Evolutionary conservation across 257 asterid genomes (phyloP).

Genomic region (Solanum rostratum): DNA sequence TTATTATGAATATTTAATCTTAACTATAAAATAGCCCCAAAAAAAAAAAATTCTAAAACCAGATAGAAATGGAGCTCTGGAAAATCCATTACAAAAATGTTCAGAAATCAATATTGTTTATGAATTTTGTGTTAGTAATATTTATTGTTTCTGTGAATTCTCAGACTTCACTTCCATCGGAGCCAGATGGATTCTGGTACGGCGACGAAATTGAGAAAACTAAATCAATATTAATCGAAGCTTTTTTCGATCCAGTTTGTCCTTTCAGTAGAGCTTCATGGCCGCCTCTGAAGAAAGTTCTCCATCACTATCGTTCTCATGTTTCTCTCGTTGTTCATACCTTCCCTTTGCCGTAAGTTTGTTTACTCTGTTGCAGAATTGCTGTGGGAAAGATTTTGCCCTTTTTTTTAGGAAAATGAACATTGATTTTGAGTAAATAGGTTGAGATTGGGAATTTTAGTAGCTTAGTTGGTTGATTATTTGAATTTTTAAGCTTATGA

Average conservation of each 20-base stretch:
- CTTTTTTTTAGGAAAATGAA: no score
- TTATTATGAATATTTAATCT: no score
- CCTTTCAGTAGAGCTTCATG: conserved; percentile 84
- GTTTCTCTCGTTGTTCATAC: conserved; percentile 45
- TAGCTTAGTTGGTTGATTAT: no score
- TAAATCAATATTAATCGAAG: conserved; percentile 49
- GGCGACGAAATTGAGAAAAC: conserved; percentile 1
- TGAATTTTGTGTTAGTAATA: neutral
- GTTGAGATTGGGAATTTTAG: no score
- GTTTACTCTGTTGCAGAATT: neutral
- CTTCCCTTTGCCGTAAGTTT: conserved; percentile 65
- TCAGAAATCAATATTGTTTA: neutral
- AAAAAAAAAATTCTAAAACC: neutral
- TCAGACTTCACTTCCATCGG: conserved; percentile 30
- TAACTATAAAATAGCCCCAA: neutral
- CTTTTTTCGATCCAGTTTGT: conserved; percentile 86
- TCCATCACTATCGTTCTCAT: conserved; percentile 34
- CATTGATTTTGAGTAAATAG: no score
- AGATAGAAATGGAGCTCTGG: neutral
- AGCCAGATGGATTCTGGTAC: conserved; percentile 69
- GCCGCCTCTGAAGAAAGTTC: conserved; percentile 60
- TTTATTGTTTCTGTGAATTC: neutral
- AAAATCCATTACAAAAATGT: no score
- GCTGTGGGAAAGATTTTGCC: no score
- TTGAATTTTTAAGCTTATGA: no score